Conservation (phyloP, 2,329 filamentous ascomycete genomes). For the Fusarium sp. region DNA sequence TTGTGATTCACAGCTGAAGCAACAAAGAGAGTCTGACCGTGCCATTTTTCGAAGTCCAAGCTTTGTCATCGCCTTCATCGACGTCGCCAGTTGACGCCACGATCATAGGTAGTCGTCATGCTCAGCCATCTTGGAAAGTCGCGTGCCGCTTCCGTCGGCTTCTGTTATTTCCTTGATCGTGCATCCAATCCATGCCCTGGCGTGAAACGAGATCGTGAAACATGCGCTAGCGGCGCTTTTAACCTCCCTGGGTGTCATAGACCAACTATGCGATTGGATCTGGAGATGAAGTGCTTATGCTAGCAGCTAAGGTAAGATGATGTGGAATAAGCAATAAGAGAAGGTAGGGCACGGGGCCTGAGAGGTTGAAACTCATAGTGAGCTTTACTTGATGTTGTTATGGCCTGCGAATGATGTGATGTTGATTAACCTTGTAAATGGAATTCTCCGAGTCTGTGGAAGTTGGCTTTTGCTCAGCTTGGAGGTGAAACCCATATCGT, state of each 20-base stretch:
- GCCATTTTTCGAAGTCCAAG: constrained; percentile 9
- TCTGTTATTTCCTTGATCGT: constrained; percentile 25
- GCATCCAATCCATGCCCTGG: constrained; percentile 18
- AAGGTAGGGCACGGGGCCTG: constrained; percentile 3
- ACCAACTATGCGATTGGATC: background rate
- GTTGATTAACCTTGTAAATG: background rate
- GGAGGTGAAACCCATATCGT: constrained; percentile 12
- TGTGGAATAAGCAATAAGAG: constrained; percentile 7
- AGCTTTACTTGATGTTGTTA: background rate
- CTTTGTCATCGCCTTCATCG: constrained; percentile 5
- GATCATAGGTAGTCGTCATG: constrained; percentile 2
- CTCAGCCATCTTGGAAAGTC: constrained; percentile 3
- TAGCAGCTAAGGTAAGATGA: too few relatives aligned
- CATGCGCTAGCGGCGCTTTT: constrained; percentile 24
- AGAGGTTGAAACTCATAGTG: background rate
- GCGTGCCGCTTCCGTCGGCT: constrained; percentile 21
- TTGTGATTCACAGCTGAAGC: background rate
- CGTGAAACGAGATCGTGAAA: constrained; percentile 41
- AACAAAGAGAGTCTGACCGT: constrained; percentile 1
- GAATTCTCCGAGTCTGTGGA: constrained; percentile 16
- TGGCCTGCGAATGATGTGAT: constrained; percentile 3
- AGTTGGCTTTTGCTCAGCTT: background rate
- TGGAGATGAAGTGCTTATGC: constrained; percentile 31
- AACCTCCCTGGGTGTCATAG: constrained; percentile 14
- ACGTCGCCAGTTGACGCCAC: constrained; percentile 10